These are phyloP conservation scores for Angomonas deanei DNA, from an alignment of 208 protist genomes.

Conservation along the genomic window DNA sequence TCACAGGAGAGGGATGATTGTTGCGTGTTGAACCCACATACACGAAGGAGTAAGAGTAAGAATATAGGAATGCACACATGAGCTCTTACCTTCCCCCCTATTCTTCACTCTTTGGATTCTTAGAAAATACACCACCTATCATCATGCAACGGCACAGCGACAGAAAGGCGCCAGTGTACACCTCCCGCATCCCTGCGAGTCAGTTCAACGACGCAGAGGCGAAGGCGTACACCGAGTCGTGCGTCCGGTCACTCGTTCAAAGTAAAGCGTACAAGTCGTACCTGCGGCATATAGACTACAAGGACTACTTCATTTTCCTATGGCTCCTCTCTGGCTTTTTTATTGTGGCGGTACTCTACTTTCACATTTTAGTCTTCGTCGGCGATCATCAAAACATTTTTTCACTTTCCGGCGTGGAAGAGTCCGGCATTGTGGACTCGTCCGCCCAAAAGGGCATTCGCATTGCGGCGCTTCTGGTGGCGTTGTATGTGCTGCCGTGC, in stretches of 20 bases:
- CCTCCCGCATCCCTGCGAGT: not conserved
- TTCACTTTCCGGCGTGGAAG: slow-evolving; percentile 9
- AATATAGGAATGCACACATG: too few relatives aligned
- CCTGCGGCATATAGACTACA: slow-evolving; percentile 54
- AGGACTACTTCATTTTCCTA: slow-evolving; percentile 46
- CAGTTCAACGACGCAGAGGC: slow-evolving; percentile 57
- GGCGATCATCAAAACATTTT: slow-evolving; percentile 14
- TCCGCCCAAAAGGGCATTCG: too few relatives aligned
- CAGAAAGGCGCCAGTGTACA: not conserved
- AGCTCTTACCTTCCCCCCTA: too few relatives aligned
- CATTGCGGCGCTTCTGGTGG: slow-evolving; percentile 27
- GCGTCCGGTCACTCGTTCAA: slow-evolving; percentile 36
- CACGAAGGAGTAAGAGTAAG: too few relatives aligned
- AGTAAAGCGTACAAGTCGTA: slow-evolving; percentile 55
- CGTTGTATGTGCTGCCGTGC: slow-evolving; percentile 54
- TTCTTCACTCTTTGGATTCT: too few relatives aligned
- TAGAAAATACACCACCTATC: too few relatives aligned
- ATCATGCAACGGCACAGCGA: too few relatives aligned
- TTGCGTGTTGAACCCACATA: too few relatives aligned
- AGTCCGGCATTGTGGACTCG: slow-evolving; percentile 9
- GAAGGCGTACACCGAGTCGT: slow-evolving; percentile 48
- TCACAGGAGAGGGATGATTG: too few relatives aligned
- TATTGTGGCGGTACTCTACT: slow-evolving; percentile 48
- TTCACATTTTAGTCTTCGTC: slow-evolving; percentile 41
- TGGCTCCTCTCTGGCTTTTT: slow-evolving; percentile 68